phyloP scores from a whole-genome alignment of 2,329 filamentous ascomycete genomes.

The Nigrospora oryzae region DNA sequence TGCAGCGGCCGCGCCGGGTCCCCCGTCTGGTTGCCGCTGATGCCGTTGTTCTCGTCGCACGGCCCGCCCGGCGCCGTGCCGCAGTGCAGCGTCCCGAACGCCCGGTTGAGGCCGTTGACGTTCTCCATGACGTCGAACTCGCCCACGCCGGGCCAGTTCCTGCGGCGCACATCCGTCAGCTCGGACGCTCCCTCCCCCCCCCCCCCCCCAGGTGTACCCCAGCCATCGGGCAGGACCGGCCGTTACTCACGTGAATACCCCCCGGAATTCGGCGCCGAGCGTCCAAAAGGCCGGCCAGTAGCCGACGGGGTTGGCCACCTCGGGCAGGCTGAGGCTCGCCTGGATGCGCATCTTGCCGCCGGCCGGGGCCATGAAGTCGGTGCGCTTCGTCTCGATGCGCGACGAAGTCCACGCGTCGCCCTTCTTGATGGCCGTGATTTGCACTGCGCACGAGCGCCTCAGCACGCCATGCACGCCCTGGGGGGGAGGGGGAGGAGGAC shows the following conservation, averaged over 20 bases:
- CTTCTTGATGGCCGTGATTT: constrained; percentile 37
- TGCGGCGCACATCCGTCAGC: no score
- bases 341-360: constrained; percentile 33
- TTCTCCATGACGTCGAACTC: constrained; percentile 44
- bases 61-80: constrained; percentile 31
- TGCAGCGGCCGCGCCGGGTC: constrained; percentile 9
- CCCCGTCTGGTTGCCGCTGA: background rate
- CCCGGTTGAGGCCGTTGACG: constrained; percentile 34
- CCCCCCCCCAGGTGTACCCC: no score
- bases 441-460: constrained; percentile 15
- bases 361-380: constrained; percentile 29
- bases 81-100: constrained; percentile 41
- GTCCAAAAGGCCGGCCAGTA: constrained; percentile 47
- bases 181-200: no score
- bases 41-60: constrained; percentile 37
- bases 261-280: constrained; percentile 35
- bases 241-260: constrained; percentile 19
- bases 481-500: no score
- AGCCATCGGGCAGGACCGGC: no score
- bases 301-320: constrained; percentile 26
- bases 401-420: constrained; percentile 37
- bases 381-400: constrained; percentile 37
- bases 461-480: no score
- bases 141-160: constrained; percentile 38
- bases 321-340: constrained; percentile 27